Evolutionary conservation across 495 filamentous ascomycete species (phyloP).

Genomic region (Cetradonia linearis): DNA sequence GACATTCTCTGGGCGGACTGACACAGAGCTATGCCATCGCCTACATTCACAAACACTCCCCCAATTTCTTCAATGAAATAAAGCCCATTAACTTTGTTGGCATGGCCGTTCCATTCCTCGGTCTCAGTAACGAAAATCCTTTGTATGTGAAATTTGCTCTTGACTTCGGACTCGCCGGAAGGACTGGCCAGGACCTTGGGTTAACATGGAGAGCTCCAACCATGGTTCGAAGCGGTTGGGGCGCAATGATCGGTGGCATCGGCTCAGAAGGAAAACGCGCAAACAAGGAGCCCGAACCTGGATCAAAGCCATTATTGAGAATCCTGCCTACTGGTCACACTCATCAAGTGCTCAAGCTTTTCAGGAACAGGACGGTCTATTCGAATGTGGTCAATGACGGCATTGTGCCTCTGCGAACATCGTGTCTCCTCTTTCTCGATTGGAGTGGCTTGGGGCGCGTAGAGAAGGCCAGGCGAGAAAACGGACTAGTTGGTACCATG

Average conservation of each 20-base stretch:
- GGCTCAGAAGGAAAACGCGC: slow-evolving; percentile 56
- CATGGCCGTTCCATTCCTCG: slow-evolving; percentile 83
- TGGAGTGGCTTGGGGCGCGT: slow-evolving; percentile 90
- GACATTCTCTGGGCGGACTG: slow-evolving; percentile 83
- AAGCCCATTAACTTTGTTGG: slow-evolving; percentile 87
- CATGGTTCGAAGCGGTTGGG: slow-evolving; percentile 75
- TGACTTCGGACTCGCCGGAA: slow-evolving; percentile 88
- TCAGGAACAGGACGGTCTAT: slow-evolving; percentile 85
- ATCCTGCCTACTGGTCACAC: slow-evolving; percentile 91
- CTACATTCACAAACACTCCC: slow-evolving; percentile 94
- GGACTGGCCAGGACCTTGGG: slow-evolving; percentile 89
- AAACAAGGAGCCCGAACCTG: slow-evolving; percentile 55
- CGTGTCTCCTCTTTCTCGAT: slow-evolving; percentile 91
- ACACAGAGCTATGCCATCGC: slow-evolving; percentile 93
- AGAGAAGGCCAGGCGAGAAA: slow-evolving; percentile 87
- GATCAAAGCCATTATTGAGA: slow-evolving; percentile 79
- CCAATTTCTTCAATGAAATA: slow-evolving; percentile 78
- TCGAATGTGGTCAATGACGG: slow-evolving; percentile 98
- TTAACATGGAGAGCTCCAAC: slow-evolving; percentile 88
- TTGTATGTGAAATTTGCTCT: slow-evolving; percentile 94
- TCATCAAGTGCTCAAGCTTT: slow-evolving; percentile 74
- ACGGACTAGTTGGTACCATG: slow-evolving; percentile 81
- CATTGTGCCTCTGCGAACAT: slow-evolving; percentile 89
- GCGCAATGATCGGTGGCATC: slow-evolving; percentile 68
- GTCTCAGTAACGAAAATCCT: slow-evolving; percentile 94